These are phyloP conservation scores for Verticillium zaregamsianum DNA, from an alignment of 2,329 filamentous ascomycete genomes.

Conservation along the genomic window DNA sequence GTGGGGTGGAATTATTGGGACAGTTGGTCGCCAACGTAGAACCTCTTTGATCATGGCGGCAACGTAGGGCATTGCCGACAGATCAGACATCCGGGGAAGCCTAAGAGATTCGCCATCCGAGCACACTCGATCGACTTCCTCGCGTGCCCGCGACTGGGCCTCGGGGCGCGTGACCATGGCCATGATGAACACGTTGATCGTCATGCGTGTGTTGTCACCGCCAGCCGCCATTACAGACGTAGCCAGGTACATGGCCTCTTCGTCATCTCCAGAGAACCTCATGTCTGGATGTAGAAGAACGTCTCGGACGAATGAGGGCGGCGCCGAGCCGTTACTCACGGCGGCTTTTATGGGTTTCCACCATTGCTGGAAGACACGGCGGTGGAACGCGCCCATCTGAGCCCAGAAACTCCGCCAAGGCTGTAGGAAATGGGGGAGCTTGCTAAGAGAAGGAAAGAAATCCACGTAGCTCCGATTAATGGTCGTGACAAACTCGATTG, in stretches of 20 bases:
- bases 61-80: constrained; percentile 23
- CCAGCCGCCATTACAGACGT: constrained; percentile 30
- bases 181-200: constrained; percentile 14
- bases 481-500: constrained; percentile 30
- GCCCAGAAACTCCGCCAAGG: constrained; percentile 27
- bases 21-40: constrained; percentile 25
- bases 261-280: constrained; percentile 24
- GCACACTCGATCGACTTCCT: constrained; percentile 19
- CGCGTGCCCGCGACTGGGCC: constrained; percentile 17
- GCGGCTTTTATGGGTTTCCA: constrained; percentile 23
- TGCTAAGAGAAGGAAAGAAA: constrained; percentile 29
- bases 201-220: constrained; percentile 23
- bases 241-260: constrained; percentile 33
- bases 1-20: constrained; percentile 31
- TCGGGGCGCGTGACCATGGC: constrained; percentile 19
- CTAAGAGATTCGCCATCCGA: constrained; percentile 20
- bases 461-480: constrained; percentile 30
- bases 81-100: constrained; percentile 21
- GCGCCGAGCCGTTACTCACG: constrained; percentile 20
- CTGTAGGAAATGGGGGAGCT: constrained; percentile 26
- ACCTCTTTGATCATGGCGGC: constrained; percentile 25
- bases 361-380: constrained; percentile 27
- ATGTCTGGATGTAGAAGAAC: constrained; percentile 18
- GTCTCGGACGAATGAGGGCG: constrained; percentile 30
- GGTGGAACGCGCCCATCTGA: constrained; percentile 25